A percentile compares a stretch with the other conserved stretches of the same genome.
Conservation (phyloP, 495 filamentous ascomycete genomes). For the Penicillium verhagenii region DNA sequence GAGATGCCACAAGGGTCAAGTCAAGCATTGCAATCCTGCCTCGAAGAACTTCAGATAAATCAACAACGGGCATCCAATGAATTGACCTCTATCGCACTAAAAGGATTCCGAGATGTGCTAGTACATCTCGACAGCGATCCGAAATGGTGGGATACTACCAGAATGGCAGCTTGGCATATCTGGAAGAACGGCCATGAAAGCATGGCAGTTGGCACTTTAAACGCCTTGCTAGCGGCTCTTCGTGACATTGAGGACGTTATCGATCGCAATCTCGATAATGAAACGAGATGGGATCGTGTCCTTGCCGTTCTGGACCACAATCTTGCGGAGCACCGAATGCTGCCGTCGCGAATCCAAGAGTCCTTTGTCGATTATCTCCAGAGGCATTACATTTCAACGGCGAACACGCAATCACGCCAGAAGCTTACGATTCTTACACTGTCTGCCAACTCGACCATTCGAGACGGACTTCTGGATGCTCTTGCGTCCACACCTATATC, state of each 20-base stretch:
- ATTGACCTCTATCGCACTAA: constrained; percentile 50
- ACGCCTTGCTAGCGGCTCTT: constrained; percentile 48
- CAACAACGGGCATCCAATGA: constrained; percentile 57
- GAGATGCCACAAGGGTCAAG: constrained; percentile 41
- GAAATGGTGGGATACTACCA: constrained; percentile 53
- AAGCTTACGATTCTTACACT: constrained; percentile 53
- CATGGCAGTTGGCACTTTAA: constrained; percentile 60
- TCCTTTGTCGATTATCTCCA: constrained; percentile 38
- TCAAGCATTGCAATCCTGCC: constrained; percentile 40
- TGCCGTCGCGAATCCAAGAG: constrained; percentile 26
- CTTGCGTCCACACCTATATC: constrained; percentile 22
- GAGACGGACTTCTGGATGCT: constrained; percentile 37
- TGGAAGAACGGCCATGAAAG: constrained; percentile 61
- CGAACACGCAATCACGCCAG: constrained; percentile 11
- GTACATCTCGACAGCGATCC: constrained; percentile 14
- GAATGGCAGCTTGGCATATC: constrained; percentile 62
- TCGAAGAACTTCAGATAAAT: constrained; percentile 49
- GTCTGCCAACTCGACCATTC: constrained; percentile 61
- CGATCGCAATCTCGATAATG: constrained; percentile 14
- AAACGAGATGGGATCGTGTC: constrained; percentile 24
- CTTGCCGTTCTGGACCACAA: constrained; percentile 30
- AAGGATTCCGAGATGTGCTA: constrained; percentile 44
- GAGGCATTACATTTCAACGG: constrained; percentile 24
- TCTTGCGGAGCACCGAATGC: constrained; percentile 27
- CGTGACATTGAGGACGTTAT: constrained; percentile 30